Base-by-base conservation (phyloP, 1,284 basidiomycete species). In the Garcileccinum viscosum region DNA sequence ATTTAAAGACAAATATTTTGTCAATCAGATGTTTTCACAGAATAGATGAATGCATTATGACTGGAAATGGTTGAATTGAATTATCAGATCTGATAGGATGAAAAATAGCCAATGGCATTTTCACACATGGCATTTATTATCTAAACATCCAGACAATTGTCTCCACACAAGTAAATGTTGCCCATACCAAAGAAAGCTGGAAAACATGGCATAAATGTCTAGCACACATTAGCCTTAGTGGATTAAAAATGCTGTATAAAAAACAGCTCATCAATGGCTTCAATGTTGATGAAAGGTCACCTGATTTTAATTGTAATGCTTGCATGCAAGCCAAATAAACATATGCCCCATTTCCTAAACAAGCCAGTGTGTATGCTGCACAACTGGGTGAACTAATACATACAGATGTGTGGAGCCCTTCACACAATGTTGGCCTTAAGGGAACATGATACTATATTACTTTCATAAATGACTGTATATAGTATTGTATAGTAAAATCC, bases 161-260 rank as follows among this genome's bases (percentile, higher is more conserved):
- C 4, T 22, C 32, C 1, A 5, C 19, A 0, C 22, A 17, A 5
- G 3, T 32, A 12, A 19, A 59, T n/a, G 5, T 33, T 0, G 56
- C 56, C 6, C 32, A 12, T 12, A 19, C 32, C 5, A 5, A 9
- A 1, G 32, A 59, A 6, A 32, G 19, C 2, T 59, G 56, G 56
- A 6, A 19, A n/a, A 35, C 17, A 1, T 59, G 56, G 56, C 56
- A 59, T n/a, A 59, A 59, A 22, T 4, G 15, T 12, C 8, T 59
- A 0, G 56, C 30, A 17, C 56, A 59, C n/a, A 14, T 58, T 0
- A 58, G 56, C 4, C 19, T 58, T 2, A 1, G n/a, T 6, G 56
- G 56, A 22, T 4, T 58, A 9, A 32, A 33, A 22, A 33, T 0
- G 0, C 14, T 58, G n/a, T 15, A 33, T 27, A 7, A 5, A 7